Conservation (phyloP, 2,329 filamentous ascomycete species). For the Fonsecaea multimorphosa region DNA sequence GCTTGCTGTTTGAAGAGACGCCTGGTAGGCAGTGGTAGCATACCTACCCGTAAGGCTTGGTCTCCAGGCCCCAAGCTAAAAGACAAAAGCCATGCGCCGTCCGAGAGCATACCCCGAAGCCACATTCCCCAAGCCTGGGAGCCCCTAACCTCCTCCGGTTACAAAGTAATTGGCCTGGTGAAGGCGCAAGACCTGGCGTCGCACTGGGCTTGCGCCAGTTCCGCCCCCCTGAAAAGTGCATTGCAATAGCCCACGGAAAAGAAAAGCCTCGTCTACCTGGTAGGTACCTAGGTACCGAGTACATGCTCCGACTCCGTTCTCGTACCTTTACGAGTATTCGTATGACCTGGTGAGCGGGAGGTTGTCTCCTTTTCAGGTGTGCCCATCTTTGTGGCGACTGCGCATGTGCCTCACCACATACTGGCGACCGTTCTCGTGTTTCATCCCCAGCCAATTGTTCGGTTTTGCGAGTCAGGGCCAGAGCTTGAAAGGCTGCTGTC, state of each 20-base stretch:
- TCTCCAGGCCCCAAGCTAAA: neutral
- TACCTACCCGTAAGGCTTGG: neutral
- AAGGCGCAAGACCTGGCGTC: conserved; percentile 9
- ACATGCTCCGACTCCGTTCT: too few species aligned
- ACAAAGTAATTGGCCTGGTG: neutral
- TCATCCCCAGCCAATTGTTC: neutral
- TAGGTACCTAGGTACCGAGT: too few species aligned
- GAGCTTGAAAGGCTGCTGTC: neutral
- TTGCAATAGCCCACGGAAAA: conserved; percentile 23
- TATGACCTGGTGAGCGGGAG: neutral
- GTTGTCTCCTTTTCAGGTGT: neutral
- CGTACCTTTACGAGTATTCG: too few species aligned
- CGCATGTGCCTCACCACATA: neutral
- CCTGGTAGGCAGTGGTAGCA: neutral
- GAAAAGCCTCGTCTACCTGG: conserved; percentile 8
- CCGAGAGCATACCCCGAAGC: conserved; percentile 12
- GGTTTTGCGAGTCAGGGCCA: neutral
- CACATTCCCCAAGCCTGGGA: conserved; percentile 18
- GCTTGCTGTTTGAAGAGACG: neutral
- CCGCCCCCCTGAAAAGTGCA: conserved; percentile 2
- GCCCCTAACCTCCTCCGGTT: conserved; percentile 18
- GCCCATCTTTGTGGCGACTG: neutral
- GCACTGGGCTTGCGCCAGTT: conserved; percentile 13
- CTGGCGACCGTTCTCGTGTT: neutral
- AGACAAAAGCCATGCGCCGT: neutral